A percentile compares a stretch with the other conserved stretches of the same genome.
phyloP scores from a whole-genome alignment of 1,139 yeast genomes.

The Citeromyces siamensis region DNA sequence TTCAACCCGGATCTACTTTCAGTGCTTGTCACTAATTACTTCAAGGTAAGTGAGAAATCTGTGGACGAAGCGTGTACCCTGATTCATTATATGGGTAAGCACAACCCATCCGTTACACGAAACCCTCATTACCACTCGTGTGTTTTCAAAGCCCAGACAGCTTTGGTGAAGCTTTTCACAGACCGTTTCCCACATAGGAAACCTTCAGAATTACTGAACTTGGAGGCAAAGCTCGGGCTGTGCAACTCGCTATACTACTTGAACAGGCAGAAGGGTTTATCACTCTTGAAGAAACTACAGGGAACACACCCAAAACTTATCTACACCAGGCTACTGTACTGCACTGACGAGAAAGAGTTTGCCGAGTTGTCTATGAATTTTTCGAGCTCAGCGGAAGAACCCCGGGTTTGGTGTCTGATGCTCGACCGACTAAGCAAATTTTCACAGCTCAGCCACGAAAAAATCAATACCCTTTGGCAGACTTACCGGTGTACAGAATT shows the following conservation, averaged over 20 bases:
- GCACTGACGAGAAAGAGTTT: not conserved
- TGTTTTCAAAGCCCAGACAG: not conserved
- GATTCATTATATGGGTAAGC: not conserved
- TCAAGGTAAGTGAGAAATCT: not conserved
- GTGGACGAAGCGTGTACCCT: not conserved
- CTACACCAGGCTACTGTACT: slow-evolving; percentile 1
- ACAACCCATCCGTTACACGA: not conserved
- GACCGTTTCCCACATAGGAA: not conserved
- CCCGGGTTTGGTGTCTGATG: no score
- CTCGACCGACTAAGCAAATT: no score
- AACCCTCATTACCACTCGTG: slow-evolving; percentile 3
- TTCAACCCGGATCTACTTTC: not conserved
- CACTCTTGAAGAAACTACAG: not conserved
- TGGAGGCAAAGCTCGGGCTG: not conserved
- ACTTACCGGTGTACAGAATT: no score
- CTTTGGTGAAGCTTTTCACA: not conserved
- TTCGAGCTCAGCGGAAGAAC: no score
- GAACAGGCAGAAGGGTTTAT: not conserved
- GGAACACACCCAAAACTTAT: not conserved
- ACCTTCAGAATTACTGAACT: not conserved
- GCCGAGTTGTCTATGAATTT: no score
- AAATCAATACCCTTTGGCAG: no score
- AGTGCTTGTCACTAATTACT: not conserved
- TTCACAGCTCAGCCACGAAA: no score
- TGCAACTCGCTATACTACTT: not conserved